Conservation (phyloP, 805 yeast genomes). For the Saccharomyces mikatae region DNA sequence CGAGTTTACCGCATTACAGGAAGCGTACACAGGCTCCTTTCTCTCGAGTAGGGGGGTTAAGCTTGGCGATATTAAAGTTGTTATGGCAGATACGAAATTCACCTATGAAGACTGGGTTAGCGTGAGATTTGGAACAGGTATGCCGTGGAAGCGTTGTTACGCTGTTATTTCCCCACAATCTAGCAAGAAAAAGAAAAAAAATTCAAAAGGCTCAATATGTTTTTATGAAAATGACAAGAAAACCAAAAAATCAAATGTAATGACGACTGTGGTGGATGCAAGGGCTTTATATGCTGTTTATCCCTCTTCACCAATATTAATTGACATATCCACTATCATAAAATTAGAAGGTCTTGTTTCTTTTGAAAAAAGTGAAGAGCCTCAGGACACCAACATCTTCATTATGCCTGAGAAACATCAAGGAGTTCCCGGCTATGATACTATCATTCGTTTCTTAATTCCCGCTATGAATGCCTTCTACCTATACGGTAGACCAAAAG, state of each 20-base stretch:
- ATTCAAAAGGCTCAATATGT: slow-evolving; percentile 52
- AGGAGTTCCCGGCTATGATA: slow-evolving; percentile 64
- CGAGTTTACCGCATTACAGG: slow-evolving; percentile 80
- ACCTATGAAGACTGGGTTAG: slow-evolving; percentile 91
- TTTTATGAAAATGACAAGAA: slow-evolving; percentile 78
- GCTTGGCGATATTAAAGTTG: slow-evolving; percentile 76
- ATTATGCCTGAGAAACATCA: slow-evolving; percentile 66
- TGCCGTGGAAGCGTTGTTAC: slow-evolving; percentile 95
- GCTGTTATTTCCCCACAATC: slow-evolving; percentile 74
- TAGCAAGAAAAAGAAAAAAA: slow-evolving; percentile 34
- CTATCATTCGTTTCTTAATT: slow-evolving; percentile 59
- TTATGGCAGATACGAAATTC: slow-evolving; percentile 77
- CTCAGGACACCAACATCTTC: slow-evolving; percentile 42
- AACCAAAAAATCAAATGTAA: slow-evolving; percentile 40
- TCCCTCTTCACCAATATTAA: slow-evolving; percentile 73
- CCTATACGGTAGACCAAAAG: slow-evolving; percentile 67
- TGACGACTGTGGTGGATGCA: not conserved
- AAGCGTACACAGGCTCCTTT: slow-evolving; percentile 93
- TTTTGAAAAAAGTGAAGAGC: slow-evolving; percentile 43
- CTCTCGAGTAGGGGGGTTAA: slow-evolving; percentile 85
- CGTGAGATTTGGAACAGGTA: slow-evolving; percentile 94
- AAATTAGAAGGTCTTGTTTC: slow-evolving; percentile 78
- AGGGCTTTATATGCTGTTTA: slow-evolving; percentile 73
- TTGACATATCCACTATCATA: slow-evolving; percentile 81
- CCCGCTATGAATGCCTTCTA: slow-evolving; percentile 65